Evolutionary conservation across 129 eudicot species (phyloP).

Genomic region (Centella asiatica): DNA sequence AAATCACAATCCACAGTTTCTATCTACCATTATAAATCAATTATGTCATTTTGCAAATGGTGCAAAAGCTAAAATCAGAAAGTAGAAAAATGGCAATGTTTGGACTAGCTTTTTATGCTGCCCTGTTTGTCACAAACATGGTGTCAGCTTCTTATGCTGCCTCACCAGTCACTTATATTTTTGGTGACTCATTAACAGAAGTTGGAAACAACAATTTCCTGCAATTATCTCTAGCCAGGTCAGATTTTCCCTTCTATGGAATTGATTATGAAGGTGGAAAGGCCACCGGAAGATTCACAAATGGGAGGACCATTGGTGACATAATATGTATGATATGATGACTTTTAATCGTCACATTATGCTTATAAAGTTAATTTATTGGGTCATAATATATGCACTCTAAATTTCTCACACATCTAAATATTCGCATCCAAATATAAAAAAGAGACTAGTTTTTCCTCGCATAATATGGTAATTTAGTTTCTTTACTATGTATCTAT

Average conservation of each 20-base stretch:
- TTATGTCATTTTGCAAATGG: constrained; percentile 7
- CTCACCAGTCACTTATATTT: constrained; percentile 51
- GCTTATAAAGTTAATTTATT: background rate
- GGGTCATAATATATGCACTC: too few relatives aligned
- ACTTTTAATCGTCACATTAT: background rate
- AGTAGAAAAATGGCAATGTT: constrained; percentile 11
- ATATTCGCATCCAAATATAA: too few relatives aligned
- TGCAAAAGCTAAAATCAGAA: too few relatives aligned
- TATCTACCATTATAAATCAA: constrained; percentile 15
- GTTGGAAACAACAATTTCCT: constrained; percentile 83
- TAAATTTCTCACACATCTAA: too few relatives aligned
- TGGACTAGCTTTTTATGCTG: background rate
- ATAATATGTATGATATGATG: constrained; percentile 36
- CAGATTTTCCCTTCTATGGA: constrained; percentile 69
- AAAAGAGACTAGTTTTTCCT: too few relatives aligned
- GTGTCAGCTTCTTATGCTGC: constrained; percentile 2
- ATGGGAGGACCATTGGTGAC: constrained; percentile 94
- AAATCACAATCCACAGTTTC: background rate
- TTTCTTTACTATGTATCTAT: too few relatives aligned
- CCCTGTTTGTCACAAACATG: constrained; percentile 8
- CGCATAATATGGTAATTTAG: too few relatives aligned
- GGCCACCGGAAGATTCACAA: constrained; percentile 81
- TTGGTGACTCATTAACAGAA: constrained; percentile 89
- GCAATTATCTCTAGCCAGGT: constrained; percentile 64
- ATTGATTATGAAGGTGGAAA: constrained; percentile 46